Conservation (phyloP, 176 grass and related monocot species). For the Oryza australiensis region DNA sequence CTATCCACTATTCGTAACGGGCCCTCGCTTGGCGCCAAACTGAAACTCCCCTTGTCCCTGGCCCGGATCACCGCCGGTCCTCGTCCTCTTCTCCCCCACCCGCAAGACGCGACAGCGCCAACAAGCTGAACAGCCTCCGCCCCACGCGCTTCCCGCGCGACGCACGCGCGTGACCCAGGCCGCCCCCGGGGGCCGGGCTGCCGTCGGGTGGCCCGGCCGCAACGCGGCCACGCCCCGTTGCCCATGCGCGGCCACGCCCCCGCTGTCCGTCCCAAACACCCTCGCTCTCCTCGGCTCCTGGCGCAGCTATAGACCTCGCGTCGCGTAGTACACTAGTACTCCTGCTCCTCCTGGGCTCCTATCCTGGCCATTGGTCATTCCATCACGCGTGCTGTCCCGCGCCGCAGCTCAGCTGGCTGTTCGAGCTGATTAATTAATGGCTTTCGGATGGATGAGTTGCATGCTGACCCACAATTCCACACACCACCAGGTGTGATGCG, state of each 20-base stretch:
- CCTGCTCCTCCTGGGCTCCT: background rate
- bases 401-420: too few species aligned
- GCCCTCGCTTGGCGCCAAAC: too few species aligned
- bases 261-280: background rate
- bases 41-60: too few species aligned
- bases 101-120: too few species aligned
- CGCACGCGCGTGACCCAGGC: too few species aligned
- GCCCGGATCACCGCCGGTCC: too few species aligned
- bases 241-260: background rate
- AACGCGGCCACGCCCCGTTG: background rate
- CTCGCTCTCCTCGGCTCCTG: background rate
- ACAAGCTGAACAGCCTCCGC: too few species aligned
- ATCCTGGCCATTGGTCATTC: background rate
- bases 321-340: background rate
- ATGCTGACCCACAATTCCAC: background rate
- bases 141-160: too few species aligned
- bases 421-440: background rate
- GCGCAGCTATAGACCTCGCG: background rate
- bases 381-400: background rate
- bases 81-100: too few species aligned
- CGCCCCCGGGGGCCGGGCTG: background rate
- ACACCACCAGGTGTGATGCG: background rate
- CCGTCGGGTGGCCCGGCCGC: conserved; percentile 33
- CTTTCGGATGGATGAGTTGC: background rate
- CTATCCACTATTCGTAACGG: too few species aligned